phyloP scores from a whole-genome alignment of 805 yeast genomes.

The Saccharomycopsis fodiens region DNA sequence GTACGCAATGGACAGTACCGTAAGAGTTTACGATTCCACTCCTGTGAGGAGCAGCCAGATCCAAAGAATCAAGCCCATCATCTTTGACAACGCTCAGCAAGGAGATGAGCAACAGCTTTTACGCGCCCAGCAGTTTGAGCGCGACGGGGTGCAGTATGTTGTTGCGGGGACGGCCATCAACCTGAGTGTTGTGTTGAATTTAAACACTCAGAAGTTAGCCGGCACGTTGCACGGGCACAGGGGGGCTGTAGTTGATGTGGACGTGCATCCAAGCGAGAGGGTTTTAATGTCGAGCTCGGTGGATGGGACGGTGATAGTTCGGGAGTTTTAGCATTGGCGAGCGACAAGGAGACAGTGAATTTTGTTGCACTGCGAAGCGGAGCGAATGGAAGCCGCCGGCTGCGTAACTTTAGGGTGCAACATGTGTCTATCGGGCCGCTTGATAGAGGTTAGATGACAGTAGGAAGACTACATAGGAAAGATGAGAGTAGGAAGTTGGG shows the following conservation, averaged over 20 bases:
- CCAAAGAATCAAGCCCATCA: constrained; percentile 35
- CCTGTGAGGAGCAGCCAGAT: constrained; percentile 25
- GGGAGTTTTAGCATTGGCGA: constrained; percentile 27
- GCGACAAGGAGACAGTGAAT: background rate
- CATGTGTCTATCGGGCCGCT: too few relatives aligned
- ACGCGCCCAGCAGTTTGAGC: constrained; percentile 31
- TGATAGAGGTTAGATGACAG: too few relatives aligned
- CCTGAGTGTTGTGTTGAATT: constrained; percentile 54
- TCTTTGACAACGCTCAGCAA: constrained; percentile 52
- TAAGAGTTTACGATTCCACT: constrained; percentile 47
- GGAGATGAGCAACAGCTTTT: constrained; percentile 45
- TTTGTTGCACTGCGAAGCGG: constrained; percentile 1
- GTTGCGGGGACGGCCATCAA: constrained; percentile 60
- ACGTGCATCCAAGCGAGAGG: constrained; percentile 38
- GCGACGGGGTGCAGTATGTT: constrained; percentile 23
- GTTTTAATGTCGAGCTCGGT: constrained; percentile 42
- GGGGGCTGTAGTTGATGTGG: constrained; percentile 56
- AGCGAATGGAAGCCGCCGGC: background rate
- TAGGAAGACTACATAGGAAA: too few relatives aligned
- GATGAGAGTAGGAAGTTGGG: too few relatives aligned
- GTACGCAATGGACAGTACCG: constrained; percentile 48
- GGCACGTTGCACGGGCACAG: constrained; percentile 51
- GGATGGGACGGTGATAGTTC: constrained; percentile 49
- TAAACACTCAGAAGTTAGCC: constrained; percentile 38
- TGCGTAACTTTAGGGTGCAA: too few relatives aligned